Percentiles rank a stretch among this genome's conserved stretches.
Conservation (phyloP, 2,329 filamentous ascomycete genomes). For the Fusarium circinatum region DNA sequence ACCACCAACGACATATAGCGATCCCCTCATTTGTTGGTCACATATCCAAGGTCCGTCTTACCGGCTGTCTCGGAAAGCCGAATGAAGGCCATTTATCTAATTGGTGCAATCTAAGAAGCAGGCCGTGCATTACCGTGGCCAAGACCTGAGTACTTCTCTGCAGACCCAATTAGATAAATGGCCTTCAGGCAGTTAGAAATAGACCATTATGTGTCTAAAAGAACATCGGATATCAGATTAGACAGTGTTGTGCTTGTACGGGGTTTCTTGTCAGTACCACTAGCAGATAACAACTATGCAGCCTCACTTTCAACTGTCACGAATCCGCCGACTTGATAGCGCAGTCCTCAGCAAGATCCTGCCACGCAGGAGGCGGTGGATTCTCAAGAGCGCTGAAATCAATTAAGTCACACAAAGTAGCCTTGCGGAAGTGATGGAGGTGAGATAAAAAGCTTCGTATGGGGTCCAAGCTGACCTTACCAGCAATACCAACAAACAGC, state of each 20-base stretch:
- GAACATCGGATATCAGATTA: background rate
- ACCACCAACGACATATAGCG: too few species aligned
- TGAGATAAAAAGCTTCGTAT: background rate
- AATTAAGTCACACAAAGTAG: fast-evolving
- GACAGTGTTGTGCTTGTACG: background rate
- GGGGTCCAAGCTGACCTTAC: background rate
- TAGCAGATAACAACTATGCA: too few species aligned
- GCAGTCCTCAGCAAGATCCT: too few species aligned
- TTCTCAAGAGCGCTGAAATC: too few species aligned
- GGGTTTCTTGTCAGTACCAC: background rate
- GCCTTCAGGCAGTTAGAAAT: background rate
- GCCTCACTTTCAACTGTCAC: background rate
- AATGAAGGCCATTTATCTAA: background rate
- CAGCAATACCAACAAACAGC: background rate
- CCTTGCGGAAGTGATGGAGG: background rate
- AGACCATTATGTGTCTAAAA: background rate
- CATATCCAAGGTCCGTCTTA: too few species aligned
- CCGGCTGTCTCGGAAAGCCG: too few species aligned
- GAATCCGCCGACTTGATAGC: too few species aligned
- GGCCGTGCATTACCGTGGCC: fast-evolving
- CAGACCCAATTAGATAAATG: background rate
- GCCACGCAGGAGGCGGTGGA: too few species aligned
- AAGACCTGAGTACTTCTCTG: too few species aligned
- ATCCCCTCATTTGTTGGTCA: too few species aligned
- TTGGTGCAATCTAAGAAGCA: background rate